Evolutionary conservation across 306 rosid species (phyloP).

Genomic region (Prosopis cineraria): DNA sequence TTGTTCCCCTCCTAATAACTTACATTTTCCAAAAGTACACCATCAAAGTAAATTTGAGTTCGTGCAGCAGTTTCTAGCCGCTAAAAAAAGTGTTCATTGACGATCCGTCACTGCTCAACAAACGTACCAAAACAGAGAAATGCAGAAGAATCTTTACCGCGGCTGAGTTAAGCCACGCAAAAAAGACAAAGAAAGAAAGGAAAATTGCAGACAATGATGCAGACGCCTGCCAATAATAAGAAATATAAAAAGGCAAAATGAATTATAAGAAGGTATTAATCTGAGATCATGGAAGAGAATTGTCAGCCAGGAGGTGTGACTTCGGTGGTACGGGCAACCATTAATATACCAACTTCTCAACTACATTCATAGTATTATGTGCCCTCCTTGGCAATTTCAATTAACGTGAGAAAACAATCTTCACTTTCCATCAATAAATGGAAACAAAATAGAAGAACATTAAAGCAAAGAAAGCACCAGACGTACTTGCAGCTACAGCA

Average conservation of each 20-base stretch:
- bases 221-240: background rate
- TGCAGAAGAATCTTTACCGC: constrained; percentile 10
- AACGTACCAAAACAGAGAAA: constrained; percentile 26
- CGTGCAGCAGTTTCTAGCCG: background rate
- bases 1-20: background rate
- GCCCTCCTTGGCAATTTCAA: constrained; percentile 37
- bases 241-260: background rate
- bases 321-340: background rate
- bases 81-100: background rate
- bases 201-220: constrained; percentile 21
- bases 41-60: constrained; percentile 28
- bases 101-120: constrained; percentile 15
- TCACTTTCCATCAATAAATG: constrained; percentile 25
- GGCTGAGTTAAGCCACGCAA: constrained; percentile 2
- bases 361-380: constrained; percentile 28
- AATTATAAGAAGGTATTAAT: background rate
- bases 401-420: background rate
- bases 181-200: background rate
- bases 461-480: background rate
- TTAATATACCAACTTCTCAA: constrained; percentile 31
- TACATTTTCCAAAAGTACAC: constrained; percentile 19
- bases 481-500: constrained; percentile 7
- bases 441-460: background rate
- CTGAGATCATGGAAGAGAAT: constrained; percentile 24
- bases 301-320: background rate